Evolutionary conservation across 768 basidiomycete species (phyloP).

Genomic region (Podaxis sp.): DNA sequence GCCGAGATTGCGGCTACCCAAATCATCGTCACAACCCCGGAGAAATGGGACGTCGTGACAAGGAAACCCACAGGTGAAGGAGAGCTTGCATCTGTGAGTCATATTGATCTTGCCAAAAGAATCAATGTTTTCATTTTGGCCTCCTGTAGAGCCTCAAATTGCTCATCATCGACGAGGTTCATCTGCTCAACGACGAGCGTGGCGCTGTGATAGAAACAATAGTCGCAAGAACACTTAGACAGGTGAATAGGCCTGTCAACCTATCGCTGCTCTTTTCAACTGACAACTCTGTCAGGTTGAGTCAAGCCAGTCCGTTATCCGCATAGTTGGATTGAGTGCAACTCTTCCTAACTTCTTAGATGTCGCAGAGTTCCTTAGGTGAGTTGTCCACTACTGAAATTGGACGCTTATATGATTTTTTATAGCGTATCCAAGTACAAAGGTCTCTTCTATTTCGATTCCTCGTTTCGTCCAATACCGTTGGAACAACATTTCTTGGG

Average conservation of each 20-base stretch:
- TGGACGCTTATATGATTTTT: background rate
- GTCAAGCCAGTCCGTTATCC: slow-evolving; percentile 91
- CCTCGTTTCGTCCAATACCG: slow-evolving; percentile 94
- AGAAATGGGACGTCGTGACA: slow-evolving; percentile 99
- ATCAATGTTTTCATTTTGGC: background rate
- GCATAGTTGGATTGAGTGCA: slow-evolving; percentile 93
- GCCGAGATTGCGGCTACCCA: slow-evolving; percentile 93
- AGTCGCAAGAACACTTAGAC: slow-evolving; percentile 90
- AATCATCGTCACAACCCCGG: slow-evolving; percentile 97
- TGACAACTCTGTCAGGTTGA: slow-evolving; percentile 61
- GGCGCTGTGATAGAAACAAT: slow-evolving; percentile 98
- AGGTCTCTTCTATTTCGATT: slow-evolving; percentile 96
- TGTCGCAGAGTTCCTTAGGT: slow-evolving; percentile 94
- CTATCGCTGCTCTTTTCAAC: background rate
- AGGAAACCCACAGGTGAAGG: slow-evolving; percentile 96
- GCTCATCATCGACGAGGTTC: slow-evolving; percentile 96
- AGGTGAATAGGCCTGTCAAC: slow-evolving; percentile 36
- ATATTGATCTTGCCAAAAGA: background rate
- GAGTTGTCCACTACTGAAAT: slow-evolving; percentile 10
- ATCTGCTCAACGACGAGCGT: slow-evolving; percentile 94
- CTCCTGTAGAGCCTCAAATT: slow-evolving; percentile 74
- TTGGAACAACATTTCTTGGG: slow-evolving; percentile 97
- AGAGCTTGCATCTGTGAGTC: slow-evolving; percentile 83
- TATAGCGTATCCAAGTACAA: slow-evolving; percentile 76
- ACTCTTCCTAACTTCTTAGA: slow-evolving; percentile 97